Conservation (phyloP, 768 basidiomycete genomes). For the Pulveroboletus frians region DNA sequence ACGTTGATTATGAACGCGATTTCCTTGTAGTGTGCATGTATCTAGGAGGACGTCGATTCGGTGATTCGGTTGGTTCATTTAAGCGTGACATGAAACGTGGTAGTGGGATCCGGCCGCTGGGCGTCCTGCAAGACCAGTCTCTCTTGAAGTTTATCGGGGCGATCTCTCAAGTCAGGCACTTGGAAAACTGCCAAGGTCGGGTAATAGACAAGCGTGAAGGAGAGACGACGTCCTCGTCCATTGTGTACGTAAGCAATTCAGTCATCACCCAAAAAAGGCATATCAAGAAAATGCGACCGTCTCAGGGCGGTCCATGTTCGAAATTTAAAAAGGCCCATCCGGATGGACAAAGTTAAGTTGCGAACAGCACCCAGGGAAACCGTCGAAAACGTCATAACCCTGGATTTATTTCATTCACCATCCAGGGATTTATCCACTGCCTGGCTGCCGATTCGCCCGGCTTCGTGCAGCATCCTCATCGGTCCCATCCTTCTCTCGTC, state of each 20-base stretch:
- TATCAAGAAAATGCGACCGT: constrained; percentile 12
- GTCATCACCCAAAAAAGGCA: constrained; percentile 15
- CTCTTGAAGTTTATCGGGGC: constrained; percentile 24
- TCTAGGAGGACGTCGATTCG: constrained; percentile 1
- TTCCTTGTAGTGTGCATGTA: constrained; percentile 14
- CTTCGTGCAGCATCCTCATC: background rate
- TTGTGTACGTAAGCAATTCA: constrained; percentile 19
- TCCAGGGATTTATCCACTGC: constrained; percentile 3
- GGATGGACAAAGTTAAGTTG: constrained; percentile 26
- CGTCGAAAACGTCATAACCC: constrained; percentile 26
- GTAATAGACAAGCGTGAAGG: background rate
- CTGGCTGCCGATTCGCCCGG: constrained; percentile 9
- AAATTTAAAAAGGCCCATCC: constrained; percentile 2
- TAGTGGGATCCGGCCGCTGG: constrained; percentile 4
- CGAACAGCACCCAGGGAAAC: background rate
- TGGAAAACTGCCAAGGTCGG: constrained; percentile 8
- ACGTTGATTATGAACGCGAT: constrained; percentile 17
- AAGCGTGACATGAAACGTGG: constrained; percentile 11
- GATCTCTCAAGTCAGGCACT: constrained; percentile 27
- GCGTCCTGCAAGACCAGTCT: constrained; percentile 2
- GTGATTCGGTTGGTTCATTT: constrained; percentile 7
- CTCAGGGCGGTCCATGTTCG: constrained; percentile 8
- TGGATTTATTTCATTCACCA: constrained; percentile 13
- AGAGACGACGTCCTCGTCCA: constrained; percentile 4
- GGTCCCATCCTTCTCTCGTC: constrained; percentile 2